Evolutionary conservation across 148 eudicot species (phyloP).

Genomic region (Camellia granthamiana): DNA sequence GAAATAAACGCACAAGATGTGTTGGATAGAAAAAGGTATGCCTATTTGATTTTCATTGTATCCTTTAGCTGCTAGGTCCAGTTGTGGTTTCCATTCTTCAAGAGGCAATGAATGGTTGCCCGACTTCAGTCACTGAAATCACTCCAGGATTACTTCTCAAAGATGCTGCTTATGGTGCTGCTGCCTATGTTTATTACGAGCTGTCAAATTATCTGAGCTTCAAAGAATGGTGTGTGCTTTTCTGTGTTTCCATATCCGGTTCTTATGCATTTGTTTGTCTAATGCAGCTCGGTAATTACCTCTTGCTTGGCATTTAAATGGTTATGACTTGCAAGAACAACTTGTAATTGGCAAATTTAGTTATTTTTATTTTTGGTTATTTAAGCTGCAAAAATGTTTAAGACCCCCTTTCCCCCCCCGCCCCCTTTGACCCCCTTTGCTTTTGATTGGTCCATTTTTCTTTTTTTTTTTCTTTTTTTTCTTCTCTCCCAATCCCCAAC

Average conservation of each 20-base stretch:
- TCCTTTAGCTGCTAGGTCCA: constrained; percentile 85
- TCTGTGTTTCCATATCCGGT: constrained; percentile 2
- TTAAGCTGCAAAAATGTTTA: not conserved
- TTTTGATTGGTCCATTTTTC: too few species aligned
- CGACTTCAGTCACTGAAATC: constrained; percentile 75
- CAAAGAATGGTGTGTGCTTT: constrained; percentile 71
- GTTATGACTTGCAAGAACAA: not conserved
- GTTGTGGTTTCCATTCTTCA: constrained; percentile 96
- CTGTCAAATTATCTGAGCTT: constrained; percentile 97
- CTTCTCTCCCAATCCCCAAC: too few species aligned
- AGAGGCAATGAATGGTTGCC: constrained; percentile 93
- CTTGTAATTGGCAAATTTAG: not conserved
- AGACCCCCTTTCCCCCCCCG: too few species aligned
- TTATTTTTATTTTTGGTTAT: not conserved
- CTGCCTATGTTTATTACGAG: constrained; percentile 96
- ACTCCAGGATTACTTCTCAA: constrained; percentile 86
- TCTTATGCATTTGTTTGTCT: not conserved
- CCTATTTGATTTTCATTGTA: constrained; percentile 11
- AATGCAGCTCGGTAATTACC: not conserved
- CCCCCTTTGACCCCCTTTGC: too few species aligned
- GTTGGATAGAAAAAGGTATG: not conserved
- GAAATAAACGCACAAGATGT: constrained; percentile 11
- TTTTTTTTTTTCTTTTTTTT: too few species aligned
- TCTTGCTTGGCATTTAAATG: constrained; percentile 12
- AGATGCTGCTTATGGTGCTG: constrained; percentile 99